Evolutionary conservation across 2,329 filamentous ascomycete genomes (phyloP).

Genomic region (Epicoccum nigrum): DNA sequence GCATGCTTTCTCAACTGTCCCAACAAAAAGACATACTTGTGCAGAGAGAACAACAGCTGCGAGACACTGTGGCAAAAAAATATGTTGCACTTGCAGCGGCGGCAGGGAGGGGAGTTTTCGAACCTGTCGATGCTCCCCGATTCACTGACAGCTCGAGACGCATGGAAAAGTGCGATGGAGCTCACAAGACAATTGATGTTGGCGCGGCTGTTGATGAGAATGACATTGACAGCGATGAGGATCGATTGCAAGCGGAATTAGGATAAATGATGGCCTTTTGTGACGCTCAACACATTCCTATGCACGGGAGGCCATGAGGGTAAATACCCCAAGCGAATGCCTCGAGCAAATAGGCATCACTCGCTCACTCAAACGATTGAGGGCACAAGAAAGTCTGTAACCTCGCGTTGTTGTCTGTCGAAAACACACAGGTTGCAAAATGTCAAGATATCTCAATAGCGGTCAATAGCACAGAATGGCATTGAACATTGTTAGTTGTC

Average conservation of each 20-base stretch:
- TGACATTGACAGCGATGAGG: slow-evolving; percentile 13
- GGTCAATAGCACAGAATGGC: no score
- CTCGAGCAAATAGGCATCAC: no score
- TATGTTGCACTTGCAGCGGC: not conserved
- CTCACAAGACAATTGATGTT: not conserved
- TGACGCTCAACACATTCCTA: no score
- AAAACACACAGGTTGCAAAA: no score
- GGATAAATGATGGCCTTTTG: slow-evolving; percentile 2
- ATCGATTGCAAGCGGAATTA: slow-evolving; percentile 7
- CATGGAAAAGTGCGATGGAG: not conserved
- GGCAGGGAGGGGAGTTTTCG: not conserved
- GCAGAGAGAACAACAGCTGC: not conserved
- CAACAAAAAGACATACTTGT: not conserved
- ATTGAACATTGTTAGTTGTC: no score
- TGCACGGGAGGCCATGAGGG: no score
- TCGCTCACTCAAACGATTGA: no score
- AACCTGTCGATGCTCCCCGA: not conserved
- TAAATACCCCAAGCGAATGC: no score
- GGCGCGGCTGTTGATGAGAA: not conserved
- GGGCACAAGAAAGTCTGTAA: no score
- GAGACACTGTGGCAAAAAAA: not conserved
- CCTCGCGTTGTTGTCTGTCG: no score
- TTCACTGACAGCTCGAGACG: not conserved
- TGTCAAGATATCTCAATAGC: no score
- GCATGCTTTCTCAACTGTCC: not conserved